Base-by-base conservation (phyloP, 192 early-diverging fungal genomes). In the Coemansia sp. region DNA sequence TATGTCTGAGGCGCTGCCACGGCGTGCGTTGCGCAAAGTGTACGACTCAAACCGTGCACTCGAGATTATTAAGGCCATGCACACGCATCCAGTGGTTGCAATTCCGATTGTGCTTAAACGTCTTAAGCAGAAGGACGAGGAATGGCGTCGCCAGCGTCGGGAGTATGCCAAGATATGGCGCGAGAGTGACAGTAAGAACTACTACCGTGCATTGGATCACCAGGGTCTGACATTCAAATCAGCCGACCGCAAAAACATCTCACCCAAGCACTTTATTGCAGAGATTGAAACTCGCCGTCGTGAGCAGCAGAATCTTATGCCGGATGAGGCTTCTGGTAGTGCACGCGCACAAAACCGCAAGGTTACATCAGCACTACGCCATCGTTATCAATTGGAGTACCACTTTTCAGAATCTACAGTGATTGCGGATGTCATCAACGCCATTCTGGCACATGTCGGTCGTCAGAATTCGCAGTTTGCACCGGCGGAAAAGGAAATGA, bases 131-230 rank as follows among this genome's bases (percentile, higher is more conserved):
- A 99, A 99, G 74, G 94, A 98, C 74, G 96, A 99, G 76, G 96
- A 98, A 71, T 98, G 95, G 95, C 66, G 68, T 51, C 70, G 63
- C 42, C 67, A 67, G 59, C 84, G 95, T 85, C 91, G 95, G 57
- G 94, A 97, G 62, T 95, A 89, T 88, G 93, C 94, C 83, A 95
- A 96, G 75, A 89, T 97, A 24, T 99, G 97, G 97, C 89, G 95
- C 22, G 96, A 98, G 66, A 83, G 89, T 32, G 95, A 99, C 51
- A 67, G 85, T 55, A 95, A 95, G 68, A 98, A 97, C 85, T 98
- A 90, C 79, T 93, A 93, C 74, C 93, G 93, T 51, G 87, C 96
- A 9, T 83, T 99, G 50, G 97, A 99, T 75, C 92, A 98, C 72
- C 94, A 96, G 76, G 93, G 95, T 5, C 87, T 94, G 56, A 88